Percentiles rank a stretch among this genome's conserved stretches.
These are phyloP conservation scores for Phytophthora brassicae DNA, from an alignment of 352 stramenopile genomes.

Conservation along the genomic window DNA sequence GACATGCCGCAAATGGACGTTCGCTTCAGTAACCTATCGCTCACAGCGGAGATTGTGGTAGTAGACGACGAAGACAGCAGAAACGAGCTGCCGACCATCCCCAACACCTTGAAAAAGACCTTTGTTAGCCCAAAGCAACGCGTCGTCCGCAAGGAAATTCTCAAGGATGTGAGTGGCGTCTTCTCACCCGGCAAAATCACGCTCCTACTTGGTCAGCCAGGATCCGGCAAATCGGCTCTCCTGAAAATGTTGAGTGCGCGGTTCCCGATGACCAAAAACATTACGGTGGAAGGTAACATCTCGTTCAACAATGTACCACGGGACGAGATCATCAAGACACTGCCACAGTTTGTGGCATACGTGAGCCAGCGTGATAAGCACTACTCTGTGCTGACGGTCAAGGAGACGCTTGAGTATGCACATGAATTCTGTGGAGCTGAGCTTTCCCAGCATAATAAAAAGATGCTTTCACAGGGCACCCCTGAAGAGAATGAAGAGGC, in stretches of 20 bases:
- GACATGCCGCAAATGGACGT: constrained; percentile 41
- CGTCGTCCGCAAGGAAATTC: constrained; percentile 26
- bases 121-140: constrained; percentile 21
- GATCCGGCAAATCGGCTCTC: constrained; percentile 19
- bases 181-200: constrained; percentile 35
- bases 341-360: constrained; percentile 45
- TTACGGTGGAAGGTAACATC: constrained; percentile 30
- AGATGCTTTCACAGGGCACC: constrained; percentile 30
- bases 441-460: constrained; percentile 12
- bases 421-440: constrained; percentile 28
- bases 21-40: constrained; percentile 43
- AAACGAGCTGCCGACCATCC: constrained; percentile 28
- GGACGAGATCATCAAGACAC: constrained; percentile 25
- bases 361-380: constrained; percentile 44
- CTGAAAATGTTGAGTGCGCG: constrained; percentile 28
- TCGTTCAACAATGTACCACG: constrained; percentile 37
- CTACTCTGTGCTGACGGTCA: constrained; percentile 44
- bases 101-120: constrained; percentile 25
- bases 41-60: constrained; percentile 27
- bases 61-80: constrained; percentile 17
- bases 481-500: constrained; percentile 29
- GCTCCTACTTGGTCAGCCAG: constrained; percentile 15
- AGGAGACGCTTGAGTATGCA: constrained; percentile 46
- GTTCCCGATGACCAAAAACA: constrained; percentile 32
- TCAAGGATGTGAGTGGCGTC: constrained; percentile 24